Evolutionary conservation across 257 asterid genomes (phyloP), one percentile per base, ranked within the genome.

Genomic region (Plantago ovata): DNA sequence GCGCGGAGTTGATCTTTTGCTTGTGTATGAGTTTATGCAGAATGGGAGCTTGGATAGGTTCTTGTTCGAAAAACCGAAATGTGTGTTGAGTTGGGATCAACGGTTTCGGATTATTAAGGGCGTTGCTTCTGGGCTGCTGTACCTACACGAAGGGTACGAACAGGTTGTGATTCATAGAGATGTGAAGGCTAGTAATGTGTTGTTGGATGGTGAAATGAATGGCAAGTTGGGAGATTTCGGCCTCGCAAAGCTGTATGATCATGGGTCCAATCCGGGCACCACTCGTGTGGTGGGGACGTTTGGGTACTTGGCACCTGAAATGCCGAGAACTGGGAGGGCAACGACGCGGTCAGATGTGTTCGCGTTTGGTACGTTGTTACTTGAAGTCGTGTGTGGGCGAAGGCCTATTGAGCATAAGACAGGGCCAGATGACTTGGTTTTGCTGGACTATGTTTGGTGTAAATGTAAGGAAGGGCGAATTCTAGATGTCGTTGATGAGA

Each of bases 71-170:
- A 52, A 77, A 12, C 77, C 86, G 0, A 64, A 47, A 36, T 33
- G 42, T 22, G 53, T 71, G 2, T 64, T 85, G 57, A 60, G 53
- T 44, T 85, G 95, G 96, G 73, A 74, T 18, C 89, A 76, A 24
- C 79, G 95, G 64, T 76, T 80, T 40, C 77, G 64, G 55, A 76
- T 88, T 56, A 70, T 88, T 57, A 84, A 80, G 66, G 84, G 91
- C 16, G 89, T 85, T 4, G 96, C 88, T 12, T 73, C 81, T 0
- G 96, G 86, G 8, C 74, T 85, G 1, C 23, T 79, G 12, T 88
- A 88, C 64, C 56, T 88, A 45, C 96, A 88, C 47, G 85, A 88
- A 67, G 94, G 81, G 47, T 85, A 74, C 22, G 93, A 88, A 10
- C 85, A 82, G 46, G 36, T 77, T 5, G 94, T 85, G 59, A 72